These are phyloP conservation scores for Fagopyrum homotropicum DNA, from an alignment of 148 eudicot genomes.

Conservation along the genomic window DNA sequence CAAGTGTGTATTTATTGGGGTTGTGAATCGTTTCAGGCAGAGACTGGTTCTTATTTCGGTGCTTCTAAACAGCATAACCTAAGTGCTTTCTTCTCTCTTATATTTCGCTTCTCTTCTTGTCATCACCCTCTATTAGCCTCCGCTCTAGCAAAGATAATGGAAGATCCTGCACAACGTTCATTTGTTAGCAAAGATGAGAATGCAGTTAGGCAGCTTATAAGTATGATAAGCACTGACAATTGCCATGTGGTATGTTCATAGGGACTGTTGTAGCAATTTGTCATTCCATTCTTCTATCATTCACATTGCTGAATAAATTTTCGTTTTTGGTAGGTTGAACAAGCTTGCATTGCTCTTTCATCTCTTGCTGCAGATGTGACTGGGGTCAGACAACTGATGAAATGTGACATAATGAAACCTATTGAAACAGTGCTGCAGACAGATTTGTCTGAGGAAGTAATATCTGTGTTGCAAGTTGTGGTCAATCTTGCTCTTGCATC, in stretches of 20 bases:
- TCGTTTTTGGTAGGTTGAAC: constrained; percentile 66
- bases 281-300: neutral
- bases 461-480: constrained; percentile 81
- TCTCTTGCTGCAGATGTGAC: constrained; percentile 85
- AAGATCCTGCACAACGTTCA: constrained; percentile 71
- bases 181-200: constrained; percentile 97
- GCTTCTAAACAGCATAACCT: constrained; percentile 88
- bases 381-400: constrained; percentile 74
- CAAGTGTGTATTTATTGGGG: constrained; percentile 15
- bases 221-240: constrained; percentile 95
- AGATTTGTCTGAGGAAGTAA: constrained; percentile 61
- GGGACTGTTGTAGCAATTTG: neutral
- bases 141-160: constrained; percentile 91
- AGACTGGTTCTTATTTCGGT: constrained; percentile 86
- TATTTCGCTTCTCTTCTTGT: constrained; percentile 98
- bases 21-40: constrained; percentile 50
- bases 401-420: constrained; percentile 96
- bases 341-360: constrained; percentile 94
- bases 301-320: neutral
- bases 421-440: constrained; percentile 70
- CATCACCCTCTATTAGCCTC: constrained; percentile 97
- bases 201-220: constrained; percentile 95
- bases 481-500: constrained; percentile 80
- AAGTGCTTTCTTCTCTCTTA: constrained; percentile 95
- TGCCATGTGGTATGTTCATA: constrained; percentile 76